Percentiles rank a stretch among this genome's conserved stretches.
Evolutionary conservation across 495 filamentous ascomycete species (phyloP).

Genomic region (Penicilliopsis zonata): DNA sequence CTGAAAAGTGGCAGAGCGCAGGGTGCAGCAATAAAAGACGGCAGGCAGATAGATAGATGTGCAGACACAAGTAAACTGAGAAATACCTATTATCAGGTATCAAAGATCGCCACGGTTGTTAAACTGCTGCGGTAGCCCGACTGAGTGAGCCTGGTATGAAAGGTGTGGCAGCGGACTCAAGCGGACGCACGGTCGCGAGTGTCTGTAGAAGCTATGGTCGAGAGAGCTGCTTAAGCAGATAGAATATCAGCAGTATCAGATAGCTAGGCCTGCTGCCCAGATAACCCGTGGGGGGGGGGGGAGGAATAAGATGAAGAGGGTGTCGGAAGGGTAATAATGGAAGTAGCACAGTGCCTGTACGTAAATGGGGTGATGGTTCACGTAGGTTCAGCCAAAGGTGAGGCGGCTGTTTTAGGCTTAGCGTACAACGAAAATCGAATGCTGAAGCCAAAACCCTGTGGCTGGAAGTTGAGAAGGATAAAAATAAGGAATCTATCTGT

Average conservation of each 20-base stretch:
- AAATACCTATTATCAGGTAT: constrained; percentile 41
- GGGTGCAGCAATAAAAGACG: constrained; percentile 10
- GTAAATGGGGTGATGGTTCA: constrained; percentile 12
- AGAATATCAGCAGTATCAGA: constrained; percentile 10
- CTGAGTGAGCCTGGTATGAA: constrained; percentile 2
- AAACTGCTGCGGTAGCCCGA: background rate
- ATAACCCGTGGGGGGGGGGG: constrained; percentile 12
- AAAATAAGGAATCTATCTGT: too few relatives aligned
- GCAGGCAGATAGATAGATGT: constrained; percentile 13
- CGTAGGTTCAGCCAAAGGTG: constrained; percentile 2
- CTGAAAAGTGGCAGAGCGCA: constrained; percentile 9
- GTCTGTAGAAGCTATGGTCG: constrained; percentile 16
- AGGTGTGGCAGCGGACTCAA: too few relatives aligned
- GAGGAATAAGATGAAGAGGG: constrained; percentile 9
- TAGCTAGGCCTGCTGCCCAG: constrained; percentile 14
- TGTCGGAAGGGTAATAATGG: constrained; percentile 10
- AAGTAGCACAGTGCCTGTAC: constrained; percentile 4
- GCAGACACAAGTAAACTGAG: constrained; percentile 9
- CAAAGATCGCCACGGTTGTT: constrained; percentile 38
- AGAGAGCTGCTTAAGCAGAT: constrained; percentile 19
- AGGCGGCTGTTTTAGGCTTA: constrained; percentile 6
- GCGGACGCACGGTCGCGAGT: too few relatives aligned
- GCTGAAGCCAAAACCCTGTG: constrained; percentile 11
- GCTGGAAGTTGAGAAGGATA: constrained; percentile 8
- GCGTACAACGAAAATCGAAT: constrained; percentile 8